These are phyloP conservation scores for Kazachstania bromeliacearum DNA, from an alignment of 805 yeast species.

Conservation along the genomic window DNA sequence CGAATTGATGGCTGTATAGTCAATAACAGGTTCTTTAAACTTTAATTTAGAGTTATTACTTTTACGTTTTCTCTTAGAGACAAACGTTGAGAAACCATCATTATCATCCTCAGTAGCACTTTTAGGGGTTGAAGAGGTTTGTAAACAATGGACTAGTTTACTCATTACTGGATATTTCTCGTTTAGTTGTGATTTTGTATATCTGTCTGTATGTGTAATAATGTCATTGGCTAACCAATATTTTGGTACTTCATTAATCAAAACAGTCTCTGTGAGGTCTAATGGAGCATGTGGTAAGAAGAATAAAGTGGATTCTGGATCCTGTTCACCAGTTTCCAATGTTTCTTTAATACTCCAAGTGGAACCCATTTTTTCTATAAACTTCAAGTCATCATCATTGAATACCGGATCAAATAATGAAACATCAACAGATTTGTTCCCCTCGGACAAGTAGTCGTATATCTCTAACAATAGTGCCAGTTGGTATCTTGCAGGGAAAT, in stretches of 20 bases:
- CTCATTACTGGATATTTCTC: slow-evolving; percentile 38
- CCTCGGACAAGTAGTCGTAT: slow-evolving; percentile 12
- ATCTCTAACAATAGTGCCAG: slow-evolving; percentile 47
- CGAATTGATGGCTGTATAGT: slow-evolving; percentile 15
- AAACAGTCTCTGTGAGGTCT: slow-evolving; percentile 36
- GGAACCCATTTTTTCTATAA: slow-evolving; percentile 24
- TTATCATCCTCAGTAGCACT: slow-evolving; percentile 5
- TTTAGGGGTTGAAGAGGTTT: not conserved
- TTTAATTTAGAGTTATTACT: slow-evolving; percentile 7
- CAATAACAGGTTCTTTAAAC: slow-evolving; percentile 12
- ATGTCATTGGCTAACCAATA: slow-evolving; percentile 44
- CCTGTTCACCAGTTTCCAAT: slow-evolving; percentile 12
- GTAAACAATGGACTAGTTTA: slow-evolving; percentile 23
- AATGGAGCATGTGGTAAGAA: slow-evolving; percentile 75
- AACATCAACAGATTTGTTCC: slow-evolving; percentile 18
- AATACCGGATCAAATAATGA: slow-evolving; percentile 63
- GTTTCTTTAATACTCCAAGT: slow-evolving; percentile 24
- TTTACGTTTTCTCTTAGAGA: slow-evolving; percentile 14
- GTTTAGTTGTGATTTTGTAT: slow-evolving; percentile 34
- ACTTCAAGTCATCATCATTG: slow-evolving; percentile 34
- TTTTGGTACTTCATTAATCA: slow-evolving; percentile 30
- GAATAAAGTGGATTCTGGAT: slow-evolving; percentile 32
- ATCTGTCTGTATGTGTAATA: slow-evolving; percentile 44
- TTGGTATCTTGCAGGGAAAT: slow-evolving; percentile 55
- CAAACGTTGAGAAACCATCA: slow-evolving; percentile 19